Conservation (phyloP, 129 eudicot species). For the Artemisia tridentata region DNA sequence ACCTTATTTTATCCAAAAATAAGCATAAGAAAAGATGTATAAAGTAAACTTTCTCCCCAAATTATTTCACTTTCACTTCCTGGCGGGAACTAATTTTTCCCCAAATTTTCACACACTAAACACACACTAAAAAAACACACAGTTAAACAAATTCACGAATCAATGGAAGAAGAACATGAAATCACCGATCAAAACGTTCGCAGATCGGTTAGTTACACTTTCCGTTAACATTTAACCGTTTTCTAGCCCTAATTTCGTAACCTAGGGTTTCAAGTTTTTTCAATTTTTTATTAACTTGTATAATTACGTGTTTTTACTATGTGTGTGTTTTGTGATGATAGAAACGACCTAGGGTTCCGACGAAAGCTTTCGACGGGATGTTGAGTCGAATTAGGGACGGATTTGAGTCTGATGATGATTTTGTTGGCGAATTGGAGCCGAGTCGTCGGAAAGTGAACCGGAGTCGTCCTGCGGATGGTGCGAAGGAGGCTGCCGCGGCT, state of each 20-base stretch:
- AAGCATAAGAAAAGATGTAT: too few species aligned
- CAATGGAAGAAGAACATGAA: conserved; percentile 61
- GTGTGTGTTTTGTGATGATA: conserved; percentile 26
- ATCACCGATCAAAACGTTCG: conserved; percentile 49
- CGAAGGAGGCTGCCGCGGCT: conserved; percentile 32
- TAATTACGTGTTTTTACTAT: neutral
- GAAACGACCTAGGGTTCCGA: conserved; percentile 74
- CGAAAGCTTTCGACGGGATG: conserved; percentile 34
- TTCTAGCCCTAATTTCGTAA: neutral
- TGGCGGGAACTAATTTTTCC: neutral
- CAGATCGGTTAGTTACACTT: conserved; percentile 54
- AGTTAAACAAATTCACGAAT: neutral
- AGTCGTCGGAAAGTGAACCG: conserved; percentile 56
- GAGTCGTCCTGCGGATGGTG: conserved; percentile 40
- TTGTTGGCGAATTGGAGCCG: conserved; percentile 57
- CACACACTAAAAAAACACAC: conserved; percentile 3
- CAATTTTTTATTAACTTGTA: neutral
- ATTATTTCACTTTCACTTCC: too few species aligned
- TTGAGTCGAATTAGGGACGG: conserved; percentile 24
- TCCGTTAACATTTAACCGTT: neutral
- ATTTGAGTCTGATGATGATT: conserved; percentile 54
- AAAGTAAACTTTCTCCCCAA: too few species aligned
- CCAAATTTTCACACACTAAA: conserved; percentile 21
- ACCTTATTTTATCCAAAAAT: too few species aligned
- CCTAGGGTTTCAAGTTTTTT: conserved; percentile 22